Evolutionary conservation across 2,329 filamentous ascomycete genomes (phyloP), one percentile per base, ranked within the genome.

Genomic region (Talaromyces sp.): DNA sequence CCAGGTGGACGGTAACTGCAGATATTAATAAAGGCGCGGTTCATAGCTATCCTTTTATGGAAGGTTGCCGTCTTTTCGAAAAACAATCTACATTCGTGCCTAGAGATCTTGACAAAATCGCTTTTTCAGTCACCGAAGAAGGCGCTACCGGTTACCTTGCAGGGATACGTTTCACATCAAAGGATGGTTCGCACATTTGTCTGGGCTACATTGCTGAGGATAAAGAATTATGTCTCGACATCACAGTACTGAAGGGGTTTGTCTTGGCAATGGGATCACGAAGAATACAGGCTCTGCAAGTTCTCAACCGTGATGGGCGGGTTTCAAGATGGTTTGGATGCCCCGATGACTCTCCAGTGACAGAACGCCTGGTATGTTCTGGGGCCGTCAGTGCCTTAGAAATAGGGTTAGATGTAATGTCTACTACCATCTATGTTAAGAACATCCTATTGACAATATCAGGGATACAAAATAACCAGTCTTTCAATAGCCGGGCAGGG

Each of bases 1-100:
- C 27, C 11, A 53, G 32, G 53, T 57, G 46, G 48, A 54, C 29
- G 35, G 26, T 59, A 50, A n/a, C 29, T 11, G 48, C 52, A 61
- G 63, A 66, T 62, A 61, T 53, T 48, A 56, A 62, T 54, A 50
- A 61, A 46, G 53, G 51, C 55, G 12, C 56, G 17, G 32, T 51
- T 58, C 12, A 24, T 14, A 35, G 9, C 26, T 60, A 24, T 54
- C 26, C n/a, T 26, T 54, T 53, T 26, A 8, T 21, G 11, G 32
- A 43, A n/a, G 52, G 51, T 41, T 59, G 56, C n/a, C 29, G 32
- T 56, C 51, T 63, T 62, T 64, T 60, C 53, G 21, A 41, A 58
- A 59, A 56, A 48, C 38, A 32, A 27, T 24, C 17, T 56, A 31
- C 41, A 35, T 9, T 19, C 52, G n/a, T 60, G 29, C 54, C 46